These are phyloP conservation scores for Physcomitrellopsis africana DNA, from an alignment of 225 moss, liverwort and hornwort genomes.

Conservation along the genomic window DNA sequence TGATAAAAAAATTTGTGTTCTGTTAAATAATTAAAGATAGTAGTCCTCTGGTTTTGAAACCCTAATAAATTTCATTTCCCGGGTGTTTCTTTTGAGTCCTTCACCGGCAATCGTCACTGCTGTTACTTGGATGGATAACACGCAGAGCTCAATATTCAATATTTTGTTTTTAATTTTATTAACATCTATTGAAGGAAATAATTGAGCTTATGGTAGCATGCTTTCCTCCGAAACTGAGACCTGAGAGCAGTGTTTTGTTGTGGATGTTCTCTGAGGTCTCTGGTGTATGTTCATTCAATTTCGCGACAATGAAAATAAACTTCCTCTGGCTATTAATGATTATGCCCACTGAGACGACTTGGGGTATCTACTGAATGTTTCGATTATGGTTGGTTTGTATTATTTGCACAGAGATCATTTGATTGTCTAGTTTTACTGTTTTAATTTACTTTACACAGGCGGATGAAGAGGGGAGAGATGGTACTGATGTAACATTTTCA, in stretches of 20 bases:
- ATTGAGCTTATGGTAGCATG: conserved; percentile 24
- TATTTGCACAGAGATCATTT: neutral
- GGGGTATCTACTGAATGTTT: neutral
- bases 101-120: too few relatives aligned
- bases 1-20: too few relatives aligned
- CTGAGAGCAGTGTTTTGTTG: conserved; percentile 19
- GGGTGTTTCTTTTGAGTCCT: too few relatives aligned
- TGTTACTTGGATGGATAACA: too few relatives aligned
- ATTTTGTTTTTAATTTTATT: neutral
- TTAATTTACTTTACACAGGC: conserved; percentile 37
- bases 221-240: neutral
- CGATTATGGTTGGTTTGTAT: neutral
- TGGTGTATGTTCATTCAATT: neutral
- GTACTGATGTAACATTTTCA: conserved; percentile 23
- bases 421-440: conserved; percentile 5
- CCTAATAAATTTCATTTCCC: too few relatives aligned
- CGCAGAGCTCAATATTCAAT: too few relatives aligned
- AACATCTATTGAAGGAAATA: neutral
- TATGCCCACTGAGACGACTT: too few relatives aligned
- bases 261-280: conserved; percentile 3
- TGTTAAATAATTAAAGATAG: too few relatives aligned
- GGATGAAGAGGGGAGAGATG: conserved; percentile 41
- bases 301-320: neutral
- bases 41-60: too few relatives aligned
- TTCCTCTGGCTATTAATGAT: neutral